Evolutionary conservation across 768 basidiomycete genomes (phyloP).

Genomic region (Leucosporidium creatinivorum): DNA sequence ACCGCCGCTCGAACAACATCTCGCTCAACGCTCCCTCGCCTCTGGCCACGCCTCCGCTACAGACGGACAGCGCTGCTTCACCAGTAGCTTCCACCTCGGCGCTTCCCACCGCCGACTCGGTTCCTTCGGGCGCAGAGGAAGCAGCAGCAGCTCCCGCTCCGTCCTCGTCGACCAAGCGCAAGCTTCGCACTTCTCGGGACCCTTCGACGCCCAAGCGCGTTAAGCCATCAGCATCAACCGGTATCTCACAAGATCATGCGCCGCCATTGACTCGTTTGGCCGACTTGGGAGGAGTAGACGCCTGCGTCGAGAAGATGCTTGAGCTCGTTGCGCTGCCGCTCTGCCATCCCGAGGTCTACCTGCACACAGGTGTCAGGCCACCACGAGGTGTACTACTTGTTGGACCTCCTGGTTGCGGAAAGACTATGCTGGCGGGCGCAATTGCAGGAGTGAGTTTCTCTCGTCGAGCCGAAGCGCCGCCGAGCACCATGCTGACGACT

Average conservation of each 20-base stretch:
- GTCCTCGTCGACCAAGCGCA: constrained; percentile 11
- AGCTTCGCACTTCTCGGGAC: constrained; percentile 23
- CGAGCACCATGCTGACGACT: background rate
- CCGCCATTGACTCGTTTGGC: constrained; percentile 47
- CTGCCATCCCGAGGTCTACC: constrained; percentile 88
- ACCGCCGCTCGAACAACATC: constrained; percentile 14
- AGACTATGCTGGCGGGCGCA: constrained; percentile 87
- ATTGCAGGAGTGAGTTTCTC: constrained; percentile 72
- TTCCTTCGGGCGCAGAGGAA: background rate
- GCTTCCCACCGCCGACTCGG: background rate
- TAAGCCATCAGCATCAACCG: constrained; percentile 44
- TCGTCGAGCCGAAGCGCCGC: background rate
- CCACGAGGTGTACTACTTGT: constrained; percentile 87
- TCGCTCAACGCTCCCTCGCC: constrained; percentile 27
- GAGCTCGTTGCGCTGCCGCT: constrained; percentile 96
- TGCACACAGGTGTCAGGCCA: constrained; percentile 84
- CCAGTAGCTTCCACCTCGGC: constrained; percentile 20
- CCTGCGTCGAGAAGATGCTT: constrained; percentile 82
- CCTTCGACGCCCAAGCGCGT: constrained; percentile 51
- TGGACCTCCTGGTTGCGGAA: constrained; percentile 95
- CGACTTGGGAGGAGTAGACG: constrained; percentile 78
- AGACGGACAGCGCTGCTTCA: background rate
- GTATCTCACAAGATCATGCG: constrained; percentile 27
- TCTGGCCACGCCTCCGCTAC: background rate
- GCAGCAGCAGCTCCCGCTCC: background rate